phyloP scores from a whole-genome alignment of 352 stramenopile genomes.

The Globisporangium rhizosaccharum region DNA sequence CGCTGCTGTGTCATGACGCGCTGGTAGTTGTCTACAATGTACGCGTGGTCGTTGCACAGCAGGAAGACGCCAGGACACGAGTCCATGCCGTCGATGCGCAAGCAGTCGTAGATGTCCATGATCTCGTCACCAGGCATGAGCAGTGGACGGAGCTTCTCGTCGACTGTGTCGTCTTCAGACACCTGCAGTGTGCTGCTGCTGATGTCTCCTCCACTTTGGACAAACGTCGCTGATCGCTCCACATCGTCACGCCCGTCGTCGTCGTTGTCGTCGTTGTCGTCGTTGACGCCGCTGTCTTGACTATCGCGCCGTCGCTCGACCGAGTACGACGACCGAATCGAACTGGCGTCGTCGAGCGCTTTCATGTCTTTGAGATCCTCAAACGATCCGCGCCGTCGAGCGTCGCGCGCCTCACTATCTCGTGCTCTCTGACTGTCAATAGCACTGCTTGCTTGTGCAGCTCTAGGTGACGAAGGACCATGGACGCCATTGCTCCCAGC shows the following conservation, averaged over 20 bases:
- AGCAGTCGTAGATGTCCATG: conserved; percentile 57
- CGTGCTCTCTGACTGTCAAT: not conserved
- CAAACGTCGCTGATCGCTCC: conserved; percentile 6
- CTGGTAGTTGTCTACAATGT: conserved; percentile 76
- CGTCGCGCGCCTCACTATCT: not conserved
- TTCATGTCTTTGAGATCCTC: not conserved
- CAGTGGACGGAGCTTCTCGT: conserved; percentile 64
- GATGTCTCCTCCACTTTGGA: conserved; percentile 10
- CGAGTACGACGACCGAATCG: conserved; percentile 1
- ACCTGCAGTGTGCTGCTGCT: not conserved
- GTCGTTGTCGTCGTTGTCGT: conserved; percentile 19
- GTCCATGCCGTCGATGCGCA: conserved; percentile 75
- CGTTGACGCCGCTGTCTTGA: conserved; percentile 13
- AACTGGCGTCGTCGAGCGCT: not conserved
- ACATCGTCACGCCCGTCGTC: not conserved
- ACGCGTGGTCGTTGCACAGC: conserved; percentile 57
- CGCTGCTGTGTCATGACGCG: conserved; percentile 11
- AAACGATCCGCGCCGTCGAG: conserved; percentile 6
- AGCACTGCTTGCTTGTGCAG: too few species aligned
- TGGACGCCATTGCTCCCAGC: not conserved
- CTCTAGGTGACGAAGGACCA: too few species aligned
- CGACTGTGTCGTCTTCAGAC: conserved; percentile 34
- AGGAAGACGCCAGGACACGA: conserved; percentile 68
- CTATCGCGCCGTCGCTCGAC: not conserved
- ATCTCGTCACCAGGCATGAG: conserved; percentile 66